Conservation (phyloP, 768 basidiomycete species). For the Leccinum disarticulatum region DNA sequence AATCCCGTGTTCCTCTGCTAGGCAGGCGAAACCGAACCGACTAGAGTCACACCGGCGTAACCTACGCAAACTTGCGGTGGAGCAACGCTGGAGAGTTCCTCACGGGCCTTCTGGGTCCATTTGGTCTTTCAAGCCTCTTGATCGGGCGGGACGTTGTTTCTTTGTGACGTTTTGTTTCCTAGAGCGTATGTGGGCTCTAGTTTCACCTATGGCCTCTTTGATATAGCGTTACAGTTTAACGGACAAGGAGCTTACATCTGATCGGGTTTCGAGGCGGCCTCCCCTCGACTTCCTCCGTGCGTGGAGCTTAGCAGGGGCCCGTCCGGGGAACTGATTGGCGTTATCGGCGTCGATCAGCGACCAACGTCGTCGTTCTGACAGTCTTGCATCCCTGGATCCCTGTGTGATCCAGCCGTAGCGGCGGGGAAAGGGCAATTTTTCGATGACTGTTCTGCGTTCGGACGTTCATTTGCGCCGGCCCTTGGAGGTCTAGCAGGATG, state of each 20-base stretch:
- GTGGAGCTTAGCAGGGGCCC: not conserved
- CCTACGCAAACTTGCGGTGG: not conserved
- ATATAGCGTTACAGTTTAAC: not conserved
- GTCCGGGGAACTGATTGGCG: not conserved
- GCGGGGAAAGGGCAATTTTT: not conserved
- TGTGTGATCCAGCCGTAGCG: not conserved
- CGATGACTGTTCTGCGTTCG: not conserved
- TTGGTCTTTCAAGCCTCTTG: not conserved
- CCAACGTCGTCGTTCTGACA: not conserved
- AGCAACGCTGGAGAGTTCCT: not conserved
- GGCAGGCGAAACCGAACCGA: not conserved
- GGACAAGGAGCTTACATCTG: not conserved
- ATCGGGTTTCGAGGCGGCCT: not conserved
- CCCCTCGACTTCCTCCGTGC: not conserved
- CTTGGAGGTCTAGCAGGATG: no score
- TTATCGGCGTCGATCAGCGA: not conserved
- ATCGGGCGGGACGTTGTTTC: not conserved
- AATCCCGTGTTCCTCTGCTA: not conserved
- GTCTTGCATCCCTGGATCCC: not conserved
- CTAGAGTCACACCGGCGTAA: no score
- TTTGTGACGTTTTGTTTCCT: not conserved
- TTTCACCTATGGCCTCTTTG: not conserved
- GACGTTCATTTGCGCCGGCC: not conserved
- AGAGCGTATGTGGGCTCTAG: not conserved
- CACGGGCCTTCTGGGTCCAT: not conserved